Evolutionary conservation across 2,329 filamentous ascomycete species (phyloP).

Genomic region (Penicillium sp.): DNA sequence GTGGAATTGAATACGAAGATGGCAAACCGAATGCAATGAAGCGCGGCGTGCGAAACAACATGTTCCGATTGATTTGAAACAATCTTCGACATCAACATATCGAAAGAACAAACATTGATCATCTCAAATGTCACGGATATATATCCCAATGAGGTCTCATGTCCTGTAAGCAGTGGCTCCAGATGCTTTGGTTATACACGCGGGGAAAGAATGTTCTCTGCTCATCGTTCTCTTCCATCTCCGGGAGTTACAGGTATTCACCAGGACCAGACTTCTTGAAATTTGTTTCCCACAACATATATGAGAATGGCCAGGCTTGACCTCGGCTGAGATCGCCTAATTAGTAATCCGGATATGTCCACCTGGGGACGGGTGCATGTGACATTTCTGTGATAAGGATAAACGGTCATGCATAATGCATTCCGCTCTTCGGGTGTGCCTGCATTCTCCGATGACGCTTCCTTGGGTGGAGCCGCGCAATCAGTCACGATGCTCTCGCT

Average conservation of each 20-base stretch:
- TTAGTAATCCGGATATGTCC: not conserved
- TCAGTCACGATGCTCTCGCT: not conserved
- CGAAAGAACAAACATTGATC: not conserved
- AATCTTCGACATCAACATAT: not conserved
- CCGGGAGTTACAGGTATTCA: not conserved
- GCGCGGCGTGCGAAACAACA: slow-evolving; percentile 70
- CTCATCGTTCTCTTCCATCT: not conserved
- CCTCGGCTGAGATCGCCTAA: not conserved
- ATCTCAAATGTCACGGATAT: not conserved
- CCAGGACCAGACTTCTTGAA: not conserved
- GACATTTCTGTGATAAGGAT: not conserved
- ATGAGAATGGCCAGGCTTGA: not conserved
- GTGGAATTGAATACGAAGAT: slow-evolving; percentile 73
- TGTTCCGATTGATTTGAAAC: slow-evolving; percentile 67
- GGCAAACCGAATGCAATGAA: slow-evolving; percentile 72
- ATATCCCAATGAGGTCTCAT: not conserved
- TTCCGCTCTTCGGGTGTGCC: slow-evolving; percentile 2
- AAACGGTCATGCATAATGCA: slow-evolving; percentile 6
- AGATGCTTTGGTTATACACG: not conserved
- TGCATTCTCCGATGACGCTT: slow-evolving; percentile 21
- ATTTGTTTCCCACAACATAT: not conserved
- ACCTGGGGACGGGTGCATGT: not conserved
- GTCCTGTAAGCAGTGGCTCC: not conserved
- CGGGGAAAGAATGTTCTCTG: not conserved
- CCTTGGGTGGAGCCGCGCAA: slow-evolving; percentile 15